Base-by-base conservation (phyloP, 129 eudicot genomes). In the Lactuca sativa region DNA sequence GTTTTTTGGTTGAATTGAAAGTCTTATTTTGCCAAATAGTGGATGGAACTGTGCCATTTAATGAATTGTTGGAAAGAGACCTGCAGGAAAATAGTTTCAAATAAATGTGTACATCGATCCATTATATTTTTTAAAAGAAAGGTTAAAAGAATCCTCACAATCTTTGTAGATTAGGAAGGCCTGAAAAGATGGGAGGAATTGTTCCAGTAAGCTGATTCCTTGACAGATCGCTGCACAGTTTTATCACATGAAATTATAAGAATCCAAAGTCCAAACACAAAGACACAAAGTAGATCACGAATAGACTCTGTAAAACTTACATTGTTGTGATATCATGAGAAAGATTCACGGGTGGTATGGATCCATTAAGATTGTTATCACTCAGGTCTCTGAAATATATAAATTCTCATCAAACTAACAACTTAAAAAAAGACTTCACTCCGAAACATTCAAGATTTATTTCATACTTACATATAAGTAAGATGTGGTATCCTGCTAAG, bases 1-100 rank as follows among this genome's bases (percentile, higher is more conserved):
- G 88, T 64, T 16, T 78, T 33, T 80, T 78, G 4, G 88, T 61
- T 62, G 69, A 64, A 72, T 80, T 86, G 33, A 84, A 66, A 48
- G 71, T 86, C 83, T 87, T 81, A 66, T 78, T 86, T 76, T 77
- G 85, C 97, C 97, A 91, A 71, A 91, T 80, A 40, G 32, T 61
- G 60, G 90, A 86, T 34, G 96, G 76, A 76, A 91, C 60, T n/a
- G 95, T 70, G 77, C 97, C 97, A 68, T 44, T 88, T 72, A 91
- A 70, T 49, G 79, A 83, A 72, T 91, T 91, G 76, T 88, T 89
- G 68, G 69, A 76, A 69, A 91, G 77, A 37, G 95, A 80, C 77
- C 97, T 91, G 96, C 80, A 82, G 64, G 43, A 49, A 68, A 47
- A 59, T 62, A 59, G 43, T 53, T 25, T 18, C 47, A 10, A 62